phyloP scores from a whole-genome alignment of 148 eudicot species.

The Amaranthus hypochondriacus region DNA sequence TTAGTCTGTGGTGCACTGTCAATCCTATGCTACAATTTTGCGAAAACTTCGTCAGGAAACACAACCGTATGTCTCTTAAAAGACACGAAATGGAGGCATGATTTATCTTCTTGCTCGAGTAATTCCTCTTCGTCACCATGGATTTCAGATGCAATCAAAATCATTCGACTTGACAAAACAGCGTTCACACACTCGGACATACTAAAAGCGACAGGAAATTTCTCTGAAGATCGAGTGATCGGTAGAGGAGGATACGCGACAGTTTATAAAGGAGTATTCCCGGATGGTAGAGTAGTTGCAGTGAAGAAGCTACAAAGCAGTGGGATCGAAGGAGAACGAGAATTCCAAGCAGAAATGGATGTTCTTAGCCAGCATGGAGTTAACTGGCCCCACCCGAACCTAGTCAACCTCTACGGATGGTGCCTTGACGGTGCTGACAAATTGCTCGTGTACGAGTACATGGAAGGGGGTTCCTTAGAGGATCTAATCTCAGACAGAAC shows the following conservation, averaged over 20 bases:
- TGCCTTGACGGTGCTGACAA: constrained; percentile 82
- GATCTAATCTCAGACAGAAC: constrained; percentile 51
- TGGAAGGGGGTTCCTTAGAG: constrained; percentile 90
- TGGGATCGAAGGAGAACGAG: constrained; percentile 81
- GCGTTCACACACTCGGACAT: constrained; percentile 76
- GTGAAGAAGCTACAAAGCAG: constrained; percentile 80
- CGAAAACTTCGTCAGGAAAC: constrained; percentile 32
- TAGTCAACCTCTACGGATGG: constrained; percentile 88
- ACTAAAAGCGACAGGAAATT: constrained; percentile 65
- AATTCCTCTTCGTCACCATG: constrained; percentile 51
- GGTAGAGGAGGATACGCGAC: constrained; percentile 88
- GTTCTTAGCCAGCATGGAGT: constrained; percentile 58
- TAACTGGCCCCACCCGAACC: constrained; percentile 95
- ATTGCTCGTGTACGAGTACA: constrained; percentile 80
- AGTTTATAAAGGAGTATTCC: constrained; percentile 70
- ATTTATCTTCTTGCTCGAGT: constrained; percentile 43
- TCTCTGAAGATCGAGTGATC: constrained; percentile 61
- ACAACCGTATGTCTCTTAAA: constrained; percentile 29
- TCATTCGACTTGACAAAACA: constrained; percentile 68
- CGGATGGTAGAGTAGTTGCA: constrained; percentile 83
- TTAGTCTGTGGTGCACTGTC: constrained; percentile 49
- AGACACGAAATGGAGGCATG: constrained; percentile 26
- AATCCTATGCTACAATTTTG: constrained; percentile 33
- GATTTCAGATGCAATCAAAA: constrained; percentile 52
- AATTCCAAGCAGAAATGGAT: constrained; percentile 91